These are phyloP conservation scores for Astragalus glycyphyllos DNA, from an alignment of 306 rosid species.

Conservation along the genomic window DNA sequence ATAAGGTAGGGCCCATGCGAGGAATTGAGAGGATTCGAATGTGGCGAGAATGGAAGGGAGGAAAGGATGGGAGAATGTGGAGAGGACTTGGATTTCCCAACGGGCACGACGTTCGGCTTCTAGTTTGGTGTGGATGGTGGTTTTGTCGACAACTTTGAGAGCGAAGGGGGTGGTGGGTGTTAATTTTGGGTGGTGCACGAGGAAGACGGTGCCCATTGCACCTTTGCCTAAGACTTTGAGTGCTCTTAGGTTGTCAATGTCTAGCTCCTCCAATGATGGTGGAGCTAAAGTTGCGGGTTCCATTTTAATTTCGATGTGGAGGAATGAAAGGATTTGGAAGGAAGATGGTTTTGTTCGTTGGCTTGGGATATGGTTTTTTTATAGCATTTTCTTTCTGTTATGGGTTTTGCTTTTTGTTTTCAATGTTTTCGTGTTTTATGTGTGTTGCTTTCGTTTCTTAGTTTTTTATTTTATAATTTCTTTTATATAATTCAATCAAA, in stretches of 20 bases:
- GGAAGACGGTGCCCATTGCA: conserved; percentile 96
- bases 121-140: conserved; percentile 57
- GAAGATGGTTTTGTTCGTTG: too few relatives aligned
- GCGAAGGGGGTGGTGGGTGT: conserved; percentile 57
- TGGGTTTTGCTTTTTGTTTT: background rate
- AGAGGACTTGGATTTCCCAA: conserved; percentile 85
- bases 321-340: background rate
- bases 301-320: conserved; percentile 39
- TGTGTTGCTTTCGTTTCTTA: background rate
- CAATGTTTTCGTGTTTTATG: background rate
- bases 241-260: conserved; percentile 62
- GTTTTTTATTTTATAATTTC: too few relatives aligned
- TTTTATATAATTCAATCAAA: too few relatives aligned
- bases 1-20: conserved; percentile 88
- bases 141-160: conserved; percentile 78
- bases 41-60: conserved; percentile 68
- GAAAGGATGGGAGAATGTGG: conserved; percentile 65
- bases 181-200: conserved; percentile 61
- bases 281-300: conserved; percentile 49
- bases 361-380: conserved; percentile 41
- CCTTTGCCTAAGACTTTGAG: conserved; percentile 83
- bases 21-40: conserved; percentile 56
- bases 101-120: conserved; percentile 83
- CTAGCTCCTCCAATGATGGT: conserved; percentile 58
- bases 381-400: conserved; percentile 33